Evolutionary conservation across 1,284 basidiomycete species (phyloP).

Genomic region (Rhodotorula sp.): DNA sequence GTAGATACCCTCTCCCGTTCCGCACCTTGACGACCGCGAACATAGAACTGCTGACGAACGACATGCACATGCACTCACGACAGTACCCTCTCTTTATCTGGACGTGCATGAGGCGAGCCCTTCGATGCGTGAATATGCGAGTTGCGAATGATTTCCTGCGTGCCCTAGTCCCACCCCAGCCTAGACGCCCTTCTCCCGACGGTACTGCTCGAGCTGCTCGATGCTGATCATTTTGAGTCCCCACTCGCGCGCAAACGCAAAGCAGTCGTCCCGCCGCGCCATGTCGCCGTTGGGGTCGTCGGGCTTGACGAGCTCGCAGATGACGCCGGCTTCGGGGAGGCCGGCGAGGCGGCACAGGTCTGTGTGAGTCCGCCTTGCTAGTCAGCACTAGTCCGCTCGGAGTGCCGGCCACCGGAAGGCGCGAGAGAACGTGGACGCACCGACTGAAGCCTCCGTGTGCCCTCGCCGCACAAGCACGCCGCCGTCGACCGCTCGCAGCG

Average conservation of each 20-base stretch:
- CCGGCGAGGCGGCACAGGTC: conserved; percentile 82
- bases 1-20: too few species aligned
- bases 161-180: too few species aligned
- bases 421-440: conserved; percentile 50
- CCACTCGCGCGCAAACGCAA: conserved; percentile 88
- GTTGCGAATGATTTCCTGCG: too few species aligned
- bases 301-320: conserved; percentile 96
- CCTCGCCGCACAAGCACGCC: conserved; percentile 83
- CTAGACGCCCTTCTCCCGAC: conserved; percentile 25
- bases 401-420: too few species aligned
- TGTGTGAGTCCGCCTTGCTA: conserved; percentile 38
- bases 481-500: conserved; percentile 80
- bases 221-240: conserved; percentile 92
- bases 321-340: conserved; percentile 75
- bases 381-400: neutral
- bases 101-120: too few species aligned
- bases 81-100: too few species aligned
- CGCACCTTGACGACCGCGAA: too few species aligned
- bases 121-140: too few species aligned
- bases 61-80: too few species aligned
- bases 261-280: conserved; percentile 91
- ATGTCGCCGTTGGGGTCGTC: conserved; percentile 82
- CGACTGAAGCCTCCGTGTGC: conserved; percentile 87
- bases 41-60: too few species aligned
- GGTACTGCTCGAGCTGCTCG: conserved; percentile 61